A percentile compares a stretch with the other conserved stretches of the same genome.
Evolutionary conservation across 148 eudicot species (phyloP).

Genomic region (Rhododendron molle): DNA sequence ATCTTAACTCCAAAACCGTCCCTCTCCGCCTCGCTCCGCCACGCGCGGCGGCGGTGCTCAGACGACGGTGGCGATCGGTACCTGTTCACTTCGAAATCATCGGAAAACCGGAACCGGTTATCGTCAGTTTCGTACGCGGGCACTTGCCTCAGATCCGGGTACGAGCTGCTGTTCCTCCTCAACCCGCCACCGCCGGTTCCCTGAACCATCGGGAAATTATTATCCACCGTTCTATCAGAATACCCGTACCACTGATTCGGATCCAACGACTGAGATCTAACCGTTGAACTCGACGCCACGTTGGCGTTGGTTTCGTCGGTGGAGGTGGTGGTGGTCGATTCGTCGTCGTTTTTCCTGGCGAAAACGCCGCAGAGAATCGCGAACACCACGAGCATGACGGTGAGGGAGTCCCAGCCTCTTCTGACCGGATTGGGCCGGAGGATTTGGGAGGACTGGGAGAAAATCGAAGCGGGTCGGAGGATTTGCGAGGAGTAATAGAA

Average conservation of each 20-base stretch:
- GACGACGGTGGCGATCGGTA: constrained; percentile 28
- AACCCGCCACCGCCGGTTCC: constrained; percentile 22
- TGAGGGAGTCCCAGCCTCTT: constrained; percentile 52
- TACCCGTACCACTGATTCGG: constrained; percentile 23
- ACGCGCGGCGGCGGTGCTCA: constrained; percentile 13
- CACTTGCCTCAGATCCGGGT: constrained; percentile 48
- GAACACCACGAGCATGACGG: constrained; percentile 47
- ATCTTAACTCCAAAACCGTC: constrained; percentile 30
- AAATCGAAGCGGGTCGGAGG: not conserved
- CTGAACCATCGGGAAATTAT: constrained; percentile 1
- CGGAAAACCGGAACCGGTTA: constrained; percentile 37
- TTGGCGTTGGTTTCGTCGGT: not conserved
- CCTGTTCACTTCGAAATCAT: constrained; percentile 47
- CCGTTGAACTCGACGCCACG: not conserved
- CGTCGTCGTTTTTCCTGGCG: constrained; percentile 43
- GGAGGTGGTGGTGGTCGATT: not conserved
- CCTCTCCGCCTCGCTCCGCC: constrained; percentile 26
- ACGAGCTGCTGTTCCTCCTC: constrained; percentile 54
- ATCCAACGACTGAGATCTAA: constrained; percentile 6
- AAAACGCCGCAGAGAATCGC: constrained; percentile 70
- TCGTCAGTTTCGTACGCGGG: constrained; percentile 31
- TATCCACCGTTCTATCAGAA: constrained; percentile 28
- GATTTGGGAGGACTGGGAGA: not conserved
- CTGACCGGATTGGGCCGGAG: constrained; percentile 27
- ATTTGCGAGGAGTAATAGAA: not conserved